These are phyloP conservation scores for Apiotrichum brassicae DNA, from an alignment of 1,284 basidiomycete genomes.

Conservation along the genomic window DNA sequence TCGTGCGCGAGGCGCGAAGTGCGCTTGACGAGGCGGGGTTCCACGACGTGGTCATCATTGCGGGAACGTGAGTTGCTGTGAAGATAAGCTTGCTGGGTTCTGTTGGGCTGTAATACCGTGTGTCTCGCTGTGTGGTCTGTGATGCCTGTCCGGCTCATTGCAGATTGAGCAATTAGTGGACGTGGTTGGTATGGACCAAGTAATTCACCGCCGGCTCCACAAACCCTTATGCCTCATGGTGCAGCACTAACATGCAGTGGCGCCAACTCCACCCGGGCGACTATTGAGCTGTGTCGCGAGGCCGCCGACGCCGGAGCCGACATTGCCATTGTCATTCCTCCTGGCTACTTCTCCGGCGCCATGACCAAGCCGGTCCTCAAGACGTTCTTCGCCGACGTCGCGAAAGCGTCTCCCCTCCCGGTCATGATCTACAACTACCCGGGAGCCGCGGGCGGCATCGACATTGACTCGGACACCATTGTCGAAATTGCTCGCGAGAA, in stretches of 20 bases:
- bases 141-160: neutral
- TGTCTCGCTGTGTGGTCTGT: neutral
- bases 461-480: slow-evolving; percentile 78
- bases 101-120: neutral
- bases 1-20: slow-evolving; percentile 65
- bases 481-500: slow-evolving; percentile 61
- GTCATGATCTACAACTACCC: slow-evolving; percentile 89
- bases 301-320: slow-evolving; percentile 78
- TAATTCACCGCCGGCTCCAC: no score
- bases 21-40: slow-evolving; percentile 65
- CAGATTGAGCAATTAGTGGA: neutral
- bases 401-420: slow-evolving; percentile 71
- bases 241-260: slow-evolving; percentile 46
- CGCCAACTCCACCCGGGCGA: slow-evolving; percentile 71
- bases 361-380: slow-evolving; percentile 64
- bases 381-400: slow-evolving; percentile 68
- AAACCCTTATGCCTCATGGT: no score
- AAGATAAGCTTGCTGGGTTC: neutral
- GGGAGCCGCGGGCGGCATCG: slow-evolving; percentile 72
- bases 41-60: slow-evolving; percentile 61
- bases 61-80: slow-evolving; percentile 57
- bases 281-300: slow-evolving; percentile 62
- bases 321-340: slow-evolving; percentile 71
- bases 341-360: slow-evolving; percentile 77
- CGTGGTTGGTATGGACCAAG: neutral